Evolutionary conservation across 805 yeast genomes (phyloP).

Genomic region (Sugiyamaella floridensis): DNA sequence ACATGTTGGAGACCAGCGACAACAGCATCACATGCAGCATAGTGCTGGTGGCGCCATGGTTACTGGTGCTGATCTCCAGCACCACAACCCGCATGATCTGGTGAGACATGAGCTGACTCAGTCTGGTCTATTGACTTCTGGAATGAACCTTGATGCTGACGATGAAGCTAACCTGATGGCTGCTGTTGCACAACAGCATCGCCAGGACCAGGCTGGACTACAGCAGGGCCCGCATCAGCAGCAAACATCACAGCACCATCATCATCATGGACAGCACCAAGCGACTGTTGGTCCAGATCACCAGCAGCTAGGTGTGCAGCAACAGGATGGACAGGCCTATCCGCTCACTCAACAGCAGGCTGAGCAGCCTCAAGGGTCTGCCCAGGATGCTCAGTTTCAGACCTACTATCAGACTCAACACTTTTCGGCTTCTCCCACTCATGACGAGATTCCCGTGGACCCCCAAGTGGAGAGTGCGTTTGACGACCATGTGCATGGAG

Average conservation of each 20-base stretch:
- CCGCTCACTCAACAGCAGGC: conserved; percentile 12
- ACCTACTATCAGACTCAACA: background rate
- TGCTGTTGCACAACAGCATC: conserved; percentile 50
- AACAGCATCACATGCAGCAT: conserved; percentile 5
- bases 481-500: conserved; percentile 32
- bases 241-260: conserved; percentile 4
- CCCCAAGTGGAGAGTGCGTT: conserved; percentile 49
- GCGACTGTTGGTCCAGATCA: conserved; percentile 4
- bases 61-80: background rate
- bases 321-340: background rate
- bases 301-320: background rate
- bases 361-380: conserved; percentile 8
- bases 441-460: conserved; percentile 40
- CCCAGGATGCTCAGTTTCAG: conserved; percentile 5
- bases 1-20: conserved; percentile 9
- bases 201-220: conserved; percentile 20
- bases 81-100: background rate
- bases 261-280: conserved; percentile 17
- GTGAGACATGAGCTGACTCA: background rate
- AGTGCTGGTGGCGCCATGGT: background rate
- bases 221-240: conserved; percentile 1
- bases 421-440: conserved; percentile 7
- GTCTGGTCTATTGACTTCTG: conserved; percentile 9
- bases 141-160: conserved; percentile 32
- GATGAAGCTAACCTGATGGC: conserved; percentile 44